phyloP scores from a whole-genome alignment of 306 rosid genomes.

The Senna siamea region DNA sequence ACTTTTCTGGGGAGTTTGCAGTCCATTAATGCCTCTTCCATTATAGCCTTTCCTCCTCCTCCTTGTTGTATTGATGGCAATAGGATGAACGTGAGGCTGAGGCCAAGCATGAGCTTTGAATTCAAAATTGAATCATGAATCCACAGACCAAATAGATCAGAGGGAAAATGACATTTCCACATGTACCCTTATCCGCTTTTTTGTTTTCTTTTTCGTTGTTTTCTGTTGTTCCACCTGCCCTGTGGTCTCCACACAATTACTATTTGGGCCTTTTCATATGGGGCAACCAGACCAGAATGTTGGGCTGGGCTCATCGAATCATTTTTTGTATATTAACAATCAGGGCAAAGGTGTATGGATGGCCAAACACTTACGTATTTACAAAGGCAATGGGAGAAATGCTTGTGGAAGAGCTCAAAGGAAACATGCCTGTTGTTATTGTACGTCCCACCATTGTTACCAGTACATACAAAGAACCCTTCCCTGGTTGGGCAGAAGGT shows the following conservation, averaged over 20 bases:
- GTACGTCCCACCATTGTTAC: conserved; percentile 84
- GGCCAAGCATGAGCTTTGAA: not conserved
- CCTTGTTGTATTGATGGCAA: not conserved
- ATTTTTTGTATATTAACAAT: not conserved
- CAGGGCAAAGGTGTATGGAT: conserved; percentile 79
- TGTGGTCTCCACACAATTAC: not conserved
- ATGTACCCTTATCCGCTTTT: not conserved
- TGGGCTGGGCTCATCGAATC: not conserved
- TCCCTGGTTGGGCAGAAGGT: conserved; percentile 97
- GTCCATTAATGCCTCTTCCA: conserved; percentile 19
- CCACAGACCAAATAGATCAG: not conserved
- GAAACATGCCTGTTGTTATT: conserved; percentile 52
- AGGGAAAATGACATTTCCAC: conserved; percentile 10
- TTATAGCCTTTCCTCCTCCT: not conserved
- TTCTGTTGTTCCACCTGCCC: not conserved
- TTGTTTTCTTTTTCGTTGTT: not conserved
- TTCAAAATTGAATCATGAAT: not conserved
- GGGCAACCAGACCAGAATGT: not conserved
- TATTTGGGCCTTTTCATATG: not conserved
- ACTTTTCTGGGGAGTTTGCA: not conserved
- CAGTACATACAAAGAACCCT: conserved; percentile 90
- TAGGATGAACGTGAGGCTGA: not conserved
- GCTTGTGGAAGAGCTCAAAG: conserved; percentile 58
- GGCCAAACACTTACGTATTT: conserved; percentile 97
- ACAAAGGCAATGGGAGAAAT: conserved; percentile 98